Base-by-base conservation (phyloP, 2,329 filamentous ascomycete genomes). In the Colletotrichum somersetense region DNA sequence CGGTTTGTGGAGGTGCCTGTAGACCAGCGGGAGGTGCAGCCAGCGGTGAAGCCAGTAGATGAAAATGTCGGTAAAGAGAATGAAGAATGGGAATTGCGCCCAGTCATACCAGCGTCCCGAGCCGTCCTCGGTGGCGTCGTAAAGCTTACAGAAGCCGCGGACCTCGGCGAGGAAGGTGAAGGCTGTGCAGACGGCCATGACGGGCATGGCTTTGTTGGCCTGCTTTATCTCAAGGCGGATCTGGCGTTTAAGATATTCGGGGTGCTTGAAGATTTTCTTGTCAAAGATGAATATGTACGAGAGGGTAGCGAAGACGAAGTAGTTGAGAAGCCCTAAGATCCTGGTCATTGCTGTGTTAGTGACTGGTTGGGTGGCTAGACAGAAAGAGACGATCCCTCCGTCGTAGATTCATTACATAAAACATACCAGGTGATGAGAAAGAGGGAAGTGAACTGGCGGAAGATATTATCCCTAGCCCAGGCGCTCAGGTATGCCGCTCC, bases 191-290 rank as follows among this genome's bases (percentile, higher is more conserved):
- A 96, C 75, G 62, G 95, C 89, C 92, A 98, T 97, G 80, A 91
- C 80, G 26, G 95, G 95, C 85, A 98, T 91, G 48, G 94, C 87
- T 58, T 83, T 81, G 83, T 91, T 90, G 74, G 95, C 91, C 83
- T 97, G 94, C 75, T 86, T 85, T 78, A 98, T 97, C 81, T 98
- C 96, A 77, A 95, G 89, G 72, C 87, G 86, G 75, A 98, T 92
- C 82, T 98, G 96, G 83, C 97, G 96, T 85, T 96, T 97, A 79
- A 98, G 91, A 82, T 96, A 98, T 80, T 96, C 96, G 59, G 96
- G 96, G 81, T 98, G 96, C 64, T 94, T 86, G 83, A 96, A 91
- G 56, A 93, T 96, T 53, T 90, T 89, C 83, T 98, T 96, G 83
- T 98, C 95, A 85, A 97, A 98, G 79, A 98, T 87, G 84, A 97